Evolutionary conservation across 2,329 filamentous ascomycete species (phyloP), one percentile per base, ranked within the genome.

Genomic region (Simplicillium aogashimaense): DNA sequence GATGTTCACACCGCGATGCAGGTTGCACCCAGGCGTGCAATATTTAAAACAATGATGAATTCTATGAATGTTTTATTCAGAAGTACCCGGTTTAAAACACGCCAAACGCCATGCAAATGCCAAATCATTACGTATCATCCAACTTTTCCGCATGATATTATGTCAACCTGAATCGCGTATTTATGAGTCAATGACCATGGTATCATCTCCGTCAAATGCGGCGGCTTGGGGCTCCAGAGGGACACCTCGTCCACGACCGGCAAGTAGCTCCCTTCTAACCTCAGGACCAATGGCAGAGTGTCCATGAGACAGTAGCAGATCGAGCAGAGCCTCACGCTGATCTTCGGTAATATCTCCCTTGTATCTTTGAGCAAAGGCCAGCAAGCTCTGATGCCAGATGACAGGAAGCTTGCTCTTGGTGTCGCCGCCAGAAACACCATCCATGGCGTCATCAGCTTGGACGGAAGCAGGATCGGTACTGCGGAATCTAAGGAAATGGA

Each of bases 271-370:
- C 53, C 88, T 78, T 50, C 92, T 72, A 18, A 97, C 86, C 58
- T 97, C 92, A 0, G 92, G 88, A 0, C 87, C 88, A 47, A 98
- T 95, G 44, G 82, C 77, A 45, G 81, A 79, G 64, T 98, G 92
- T 0, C 89, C 89, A 45, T 90, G 79, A 4, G 80, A 81, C 34
- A 95, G 69, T 14, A 98, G 67, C 44, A 98, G 64, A 64, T 98
- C 92, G 6, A 98, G 67, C 38, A 98, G 65, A 1, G 88, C 86
- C 64, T 98, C 90, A 51, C 89, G 73, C 67, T 95, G 89, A 50
- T 95, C 89, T 59, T 95, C 89, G 2, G 88, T 95, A 51, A 95
- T 90, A 60, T 97, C 90, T 50, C 95, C 94, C 55, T 88, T 81
- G 65, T 97, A 98, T 42, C 90, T 74, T 64, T 95, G 85, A 18